Percentiles rank a stretch among this genome's conserved stretches.
Conservation (phyloP, 805 yeast species). For the Saturnispora sanitii region DNA sequence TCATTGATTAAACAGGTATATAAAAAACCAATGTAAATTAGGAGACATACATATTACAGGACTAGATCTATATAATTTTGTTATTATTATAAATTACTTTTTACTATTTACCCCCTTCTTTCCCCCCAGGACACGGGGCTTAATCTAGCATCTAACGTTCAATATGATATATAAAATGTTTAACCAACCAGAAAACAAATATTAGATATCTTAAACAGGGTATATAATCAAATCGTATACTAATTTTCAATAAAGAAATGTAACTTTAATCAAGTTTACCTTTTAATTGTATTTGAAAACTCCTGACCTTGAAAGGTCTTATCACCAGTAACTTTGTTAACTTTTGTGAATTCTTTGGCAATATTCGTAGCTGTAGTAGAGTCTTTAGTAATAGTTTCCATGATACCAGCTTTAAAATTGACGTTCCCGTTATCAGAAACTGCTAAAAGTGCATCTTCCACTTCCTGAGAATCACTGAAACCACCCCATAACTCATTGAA, state of each 20-base stretch:
- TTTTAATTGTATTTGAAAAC: constrained; percentile 40
- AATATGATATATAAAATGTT: too few relatives aligned
- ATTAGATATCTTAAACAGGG: not conserved
- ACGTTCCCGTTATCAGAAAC: constrained; percentile 30
- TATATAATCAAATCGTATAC: not conserved
- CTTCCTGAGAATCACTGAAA: constrained; percentile 41
- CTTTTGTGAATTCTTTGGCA: constrained; percentile 45
- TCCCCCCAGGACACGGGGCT: too few relatives aligned
- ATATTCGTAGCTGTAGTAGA: constrained; percentile 15
- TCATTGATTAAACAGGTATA: constrained; percentile 48
- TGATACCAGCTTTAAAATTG: constrained; percentile 30
- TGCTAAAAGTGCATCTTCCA: constrained; percentile 49
- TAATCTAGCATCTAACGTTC: too few relatives aligned
- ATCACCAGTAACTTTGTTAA: constrained; percentile 46
- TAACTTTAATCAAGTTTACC: constrained; percentile 1
- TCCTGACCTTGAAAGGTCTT: constrained; percentile 49
- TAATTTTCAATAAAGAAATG: not conserved
- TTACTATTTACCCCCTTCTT: too few relatives aligned
- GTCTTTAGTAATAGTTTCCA: not conserved
- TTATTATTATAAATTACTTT: too few relatives aligned
- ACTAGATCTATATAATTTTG: too few relatives aligned
- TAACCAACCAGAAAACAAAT: too few relatives aligned
- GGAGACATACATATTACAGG: too few relatives aligned
- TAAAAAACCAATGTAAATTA: not conserved
- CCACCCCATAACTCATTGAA: constrained; percentile 46